phyloP scores from a whole-genome alignment of 768 basidiomycete genomes.

The Tylopilus intermedius region DNA sequence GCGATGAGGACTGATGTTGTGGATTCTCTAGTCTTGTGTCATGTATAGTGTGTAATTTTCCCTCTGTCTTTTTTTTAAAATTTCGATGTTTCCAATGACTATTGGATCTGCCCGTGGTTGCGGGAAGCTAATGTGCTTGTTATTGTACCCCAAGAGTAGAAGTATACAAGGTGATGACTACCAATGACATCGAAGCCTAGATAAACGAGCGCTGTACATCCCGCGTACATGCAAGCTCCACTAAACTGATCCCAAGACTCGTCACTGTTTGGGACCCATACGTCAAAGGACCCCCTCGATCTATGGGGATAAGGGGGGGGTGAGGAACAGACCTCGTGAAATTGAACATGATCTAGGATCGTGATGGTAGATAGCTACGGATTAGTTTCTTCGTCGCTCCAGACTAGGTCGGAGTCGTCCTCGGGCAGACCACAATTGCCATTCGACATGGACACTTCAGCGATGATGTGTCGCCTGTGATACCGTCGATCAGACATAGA shows the following conservation, averaged over 20 bases:
- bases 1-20: slow-evolving; percentile 57
- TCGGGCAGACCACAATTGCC: slow-evolving; percentile 46
- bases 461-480: slow-evolving; percentile 26
- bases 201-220: neutral
- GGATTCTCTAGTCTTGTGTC: neutral
- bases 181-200: no score
- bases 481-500: neutral
- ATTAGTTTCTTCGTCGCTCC: slow-evolving; percentile 46
- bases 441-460: slow-evolving; percentile 10
- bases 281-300: neutral
- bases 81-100: neutral
- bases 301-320: neutral
- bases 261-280: neutral
- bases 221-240: neutral
- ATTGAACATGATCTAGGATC: neutral
- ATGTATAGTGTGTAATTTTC: slow-evolving; percentile 18
- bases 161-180: neutral
- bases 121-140: no score
- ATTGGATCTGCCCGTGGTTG: neutral
- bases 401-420: slow-evolving; percentile 43
- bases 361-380: slow-evolving; percentile 3
- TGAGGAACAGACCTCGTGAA: neutral
- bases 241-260: neutral
- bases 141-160: no score
- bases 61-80: neutral